Evolutionary conservation across 352 stramenopile genomes (phyloP), one percentile per base, ranked within the genome.

Genomic region (Lagenidium sp.): DNA sequence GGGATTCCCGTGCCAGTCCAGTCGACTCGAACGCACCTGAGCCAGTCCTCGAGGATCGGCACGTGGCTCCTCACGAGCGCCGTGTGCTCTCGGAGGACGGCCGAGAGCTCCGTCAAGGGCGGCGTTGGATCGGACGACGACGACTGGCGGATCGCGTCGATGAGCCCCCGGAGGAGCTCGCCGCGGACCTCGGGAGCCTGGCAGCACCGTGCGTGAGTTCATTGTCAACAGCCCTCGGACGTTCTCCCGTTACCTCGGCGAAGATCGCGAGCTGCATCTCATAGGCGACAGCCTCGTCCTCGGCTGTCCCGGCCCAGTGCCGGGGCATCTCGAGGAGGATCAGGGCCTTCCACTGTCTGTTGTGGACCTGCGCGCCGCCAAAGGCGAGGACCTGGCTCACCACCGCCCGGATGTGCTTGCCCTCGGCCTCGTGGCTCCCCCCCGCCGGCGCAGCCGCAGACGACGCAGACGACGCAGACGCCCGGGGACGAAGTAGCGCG

Each of bases 341-440:
- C 26, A 82, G 43, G 4, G 74, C 76, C 55, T 92, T 92, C 76
- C 76, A 92, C 46, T 84, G 60, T 0, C 65, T 68, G n/a, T 65
- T 54, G 41, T 89, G 67, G 16, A 75, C 63, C 23, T 84, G 72
- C 18, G 65, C 79, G 18, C 78, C 72, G n/a, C 73, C 68, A 19
- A 88, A 85, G 51, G 63, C 68, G 4, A 88, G 42, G 15, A 85
- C 36, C 4, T 65, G 41, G 15, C 24, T 41, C 7, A 55, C 16
- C 8, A 12, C n/a, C 13, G 55, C 46, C 8, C 23, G 44, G 18
- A 59, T 2, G 0, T 20, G 13, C 15, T 48, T 50, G n/a, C n/a
- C n/a, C n/a, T n/a, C n/a, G n/a, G n/a, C n/a, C n/a, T n/a, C n/a
- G n/a, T n/a, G n/a, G n/a, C n/a, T n/a, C n/a, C n/a, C n/a, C n/a